Base-by-base conservation (phyloP, 164 flowering plant genomes). In the Amborella trichopoda region DNA sequence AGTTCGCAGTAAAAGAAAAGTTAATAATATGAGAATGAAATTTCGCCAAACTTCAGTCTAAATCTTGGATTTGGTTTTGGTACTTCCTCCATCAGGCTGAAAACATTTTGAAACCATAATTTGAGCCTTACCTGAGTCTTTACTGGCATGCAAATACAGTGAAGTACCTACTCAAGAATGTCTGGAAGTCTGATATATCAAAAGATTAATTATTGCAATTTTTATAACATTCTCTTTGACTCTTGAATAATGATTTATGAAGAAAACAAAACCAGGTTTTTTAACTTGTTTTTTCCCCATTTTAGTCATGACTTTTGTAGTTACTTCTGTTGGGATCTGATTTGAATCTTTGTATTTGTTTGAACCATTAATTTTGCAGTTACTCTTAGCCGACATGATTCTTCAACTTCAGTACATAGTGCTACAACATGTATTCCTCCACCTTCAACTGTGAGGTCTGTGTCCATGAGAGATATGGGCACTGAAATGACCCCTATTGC, bases 391-490 rank as follows among this genome's bases (percentile, higher is more conserved):
- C 76, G 56, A 41, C 90, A 81, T 56, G 79, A 75, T 66, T 61
- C 91, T 48, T 67, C 80, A 41, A 25, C 67, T 22, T 54, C 83
- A 30, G 54, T 76, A 44, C 78, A 73, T 24, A 66, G 71, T 55
- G 63, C 84, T 23, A 73, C 85, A 25, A 69, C 86, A 16, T 16
- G 16, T 2, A 16, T 38, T 38, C 80, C 86, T 21, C 84, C 87
- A 34, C 80, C 83, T 40, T 68, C 89, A 65, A 78, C 86, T 14
- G 89, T 80, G 23, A 71, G 93, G 46, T 88, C 97, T 17, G 87
- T 88, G 21, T 88, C 84, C 22, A 84, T 88, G 95, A 88, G 96
- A 67, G 96, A 88, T 50, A 88, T 88, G 96, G 96, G 96, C 25
- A 88, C 94, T 52, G 96, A 88, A 66, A 88, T 88, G 96, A 88